Conservation (phyloP, 306 rosid species). For the Dalbergia cultrata region DNA sequence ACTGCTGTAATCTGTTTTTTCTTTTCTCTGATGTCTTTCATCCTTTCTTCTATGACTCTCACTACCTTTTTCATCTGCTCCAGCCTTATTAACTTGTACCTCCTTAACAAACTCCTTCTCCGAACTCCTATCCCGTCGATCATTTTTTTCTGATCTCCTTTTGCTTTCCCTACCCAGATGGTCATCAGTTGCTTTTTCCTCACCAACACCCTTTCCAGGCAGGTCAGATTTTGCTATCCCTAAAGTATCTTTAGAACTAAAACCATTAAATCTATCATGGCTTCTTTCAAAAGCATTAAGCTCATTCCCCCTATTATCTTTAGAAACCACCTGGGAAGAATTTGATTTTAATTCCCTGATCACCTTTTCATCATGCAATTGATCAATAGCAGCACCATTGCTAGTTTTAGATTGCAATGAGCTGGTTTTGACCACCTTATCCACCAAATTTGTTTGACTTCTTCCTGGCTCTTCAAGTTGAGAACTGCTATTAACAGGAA, state of each 20-base stretch:
- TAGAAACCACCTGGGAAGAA: slow-evolving; percentile 54
- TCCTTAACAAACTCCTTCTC: slow-evolving; percentile 65
- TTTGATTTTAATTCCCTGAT: slow-evolving; percentile 51
- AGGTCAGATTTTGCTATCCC: slow-evolving; percentile 55
- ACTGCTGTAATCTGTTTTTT: slow-evolving; percentile 60
- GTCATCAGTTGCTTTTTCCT: slow-evolving; percentile 53
- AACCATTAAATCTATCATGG: slow-evolving; percentile 53
- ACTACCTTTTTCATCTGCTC: slow-evolving; percentile 64
- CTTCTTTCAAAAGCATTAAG: slow-evolving; percentile 54
- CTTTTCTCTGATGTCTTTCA: slow-evolving; percentile 68
- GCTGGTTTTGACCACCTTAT: slow-evolving; percentile 50
- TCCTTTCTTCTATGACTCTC: slow-evolving; percentile 70
- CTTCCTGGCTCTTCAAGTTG: slow-evolving; percentile 50
- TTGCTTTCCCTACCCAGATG: slow-evolving; percentile 57
- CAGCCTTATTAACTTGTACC: slow-evolving; percentile 60
- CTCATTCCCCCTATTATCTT: slow-evolving; percentile 52
- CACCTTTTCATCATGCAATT: slow-evolving; percentile 52
- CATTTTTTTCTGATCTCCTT: slow-evolving; percentile 61
- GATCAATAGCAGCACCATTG: slow-evolving; percentile 51
- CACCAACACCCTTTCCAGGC: slow-evolving; percentile 50
- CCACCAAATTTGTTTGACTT: slow-evolving; percentile 48
- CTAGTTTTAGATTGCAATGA: slow-evolving; percentile 52
- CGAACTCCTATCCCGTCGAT: slow-evolving; percentile 53
- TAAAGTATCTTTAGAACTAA: slow-evolving; percentile 49
- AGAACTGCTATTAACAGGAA: slow-evolving; percentile 56